Evolutionary conservation across 768 basidiomycete species (phyloP).

Genomic region (Dictyophora rubrovolvata): DNA sequence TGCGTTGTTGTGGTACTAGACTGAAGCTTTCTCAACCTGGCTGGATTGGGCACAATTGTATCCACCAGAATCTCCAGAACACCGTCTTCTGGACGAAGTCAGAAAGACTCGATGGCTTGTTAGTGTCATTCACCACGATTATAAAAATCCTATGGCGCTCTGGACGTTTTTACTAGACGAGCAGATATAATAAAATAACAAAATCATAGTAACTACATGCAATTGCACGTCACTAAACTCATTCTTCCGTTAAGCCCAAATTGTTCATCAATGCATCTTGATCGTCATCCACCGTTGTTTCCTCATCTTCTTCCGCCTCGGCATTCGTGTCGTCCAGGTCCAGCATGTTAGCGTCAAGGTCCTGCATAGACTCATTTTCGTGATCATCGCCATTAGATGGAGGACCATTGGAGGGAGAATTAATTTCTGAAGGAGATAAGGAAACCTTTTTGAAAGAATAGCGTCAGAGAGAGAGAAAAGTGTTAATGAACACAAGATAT

Average conservation of each 20-base stretch:
- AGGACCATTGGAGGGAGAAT: slow-evolving; percentile 21
- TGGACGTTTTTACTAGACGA: slow-evolving; percentile 72
- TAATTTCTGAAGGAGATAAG: background rate
- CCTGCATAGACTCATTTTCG: slow-evolving; percentile 23
- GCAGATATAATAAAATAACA: background rate
- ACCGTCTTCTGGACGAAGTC: slow-evolving; percentile 62
- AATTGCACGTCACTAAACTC: background rate
- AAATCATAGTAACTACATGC: background rate
- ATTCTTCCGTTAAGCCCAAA: background rate
- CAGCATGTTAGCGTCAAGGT: slow-evolving; percentile 59
- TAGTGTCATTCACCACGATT: slow-evolving; percentile 90
- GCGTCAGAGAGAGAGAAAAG: background rate
- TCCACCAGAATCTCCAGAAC: slow-evolving; percentile 60
- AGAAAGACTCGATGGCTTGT: slow-evolving; percentile 78
- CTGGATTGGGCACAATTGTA: slow-evolving; percentile 88
- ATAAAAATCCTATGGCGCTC: slow-evolving; percentile 62
- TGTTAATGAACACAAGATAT: background rate
- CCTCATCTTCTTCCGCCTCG: slow-evolving; percentile 31
- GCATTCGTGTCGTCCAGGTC: slow-evolving; percentile 37
- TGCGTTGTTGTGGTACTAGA: slow-evolving; percentile 34
- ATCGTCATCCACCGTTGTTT: slow-evolving; percentile 22
- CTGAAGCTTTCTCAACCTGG: slow-evolving; percentile 96
- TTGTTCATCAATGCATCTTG: slow-evolving; percentile 26
- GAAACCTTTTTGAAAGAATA: background rate
- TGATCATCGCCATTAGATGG: slow-evolving; percentile 18